Conservation (phyloP, 2,329 filamentous ascomycete genomes). For the Lachnum nothofagi region DNA sequence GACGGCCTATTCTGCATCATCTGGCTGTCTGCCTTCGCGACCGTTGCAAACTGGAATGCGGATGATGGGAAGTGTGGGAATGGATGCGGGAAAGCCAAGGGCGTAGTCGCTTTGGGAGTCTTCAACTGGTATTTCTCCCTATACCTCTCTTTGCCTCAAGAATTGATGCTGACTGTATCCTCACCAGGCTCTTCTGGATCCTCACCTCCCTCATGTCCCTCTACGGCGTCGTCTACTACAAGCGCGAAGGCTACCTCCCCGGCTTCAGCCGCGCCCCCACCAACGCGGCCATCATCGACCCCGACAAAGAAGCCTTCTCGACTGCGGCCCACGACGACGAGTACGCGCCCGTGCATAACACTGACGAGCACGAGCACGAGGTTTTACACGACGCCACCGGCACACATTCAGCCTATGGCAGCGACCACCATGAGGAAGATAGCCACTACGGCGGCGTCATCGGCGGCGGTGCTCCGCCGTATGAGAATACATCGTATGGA, state of each 20-base stretch:
- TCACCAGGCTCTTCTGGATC: slow-evolving; percentile 50
- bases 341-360: slow-evolving; percentile 56
- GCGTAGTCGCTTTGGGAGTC: slow-evolving; percentile 57
- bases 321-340: slow-evolving; percentile 64
- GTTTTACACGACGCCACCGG: background rate
- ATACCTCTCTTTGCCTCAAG: slow-evolving; percentile 1
- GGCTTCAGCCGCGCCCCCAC: slow-evolving; percentile 36
- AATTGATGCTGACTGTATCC: slow-evolving; percentile 4
- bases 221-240: slow-evolving; percentile 58
- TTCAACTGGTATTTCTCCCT: slow-evolving; percentile 51
- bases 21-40: slow-evolving; percentile 63
- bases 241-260: slow-evolving; percentile 56
- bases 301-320: slow-evolving; percentile 65
- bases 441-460: slow-evolving; percentile 7
- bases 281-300: slow-evolving; percentile 50
- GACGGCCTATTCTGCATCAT: slow-evolving; percentile 55
- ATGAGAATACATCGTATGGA: no score
- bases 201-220: slow-evolving; percentile 51
- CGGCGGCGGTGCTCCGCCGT: no score
- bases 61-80: slow-evolving; percentile 48
- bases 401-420: slow-evolving; percentile 14
- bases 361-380: slow-evolving; percentile 29
- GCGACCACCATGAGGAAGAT: slow-evolving; percentile 6
- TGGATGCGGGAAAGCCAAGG: slow-evolving; percentile 57
- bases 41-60: slow-evolving; percentile 60